A percentile compares a stretch with the other conserved stretches of the same genome.
phyloP scores from a whole-genome alignment of 1,284 basidiomycete genomes.

The Puccinia triticina region DNA sequence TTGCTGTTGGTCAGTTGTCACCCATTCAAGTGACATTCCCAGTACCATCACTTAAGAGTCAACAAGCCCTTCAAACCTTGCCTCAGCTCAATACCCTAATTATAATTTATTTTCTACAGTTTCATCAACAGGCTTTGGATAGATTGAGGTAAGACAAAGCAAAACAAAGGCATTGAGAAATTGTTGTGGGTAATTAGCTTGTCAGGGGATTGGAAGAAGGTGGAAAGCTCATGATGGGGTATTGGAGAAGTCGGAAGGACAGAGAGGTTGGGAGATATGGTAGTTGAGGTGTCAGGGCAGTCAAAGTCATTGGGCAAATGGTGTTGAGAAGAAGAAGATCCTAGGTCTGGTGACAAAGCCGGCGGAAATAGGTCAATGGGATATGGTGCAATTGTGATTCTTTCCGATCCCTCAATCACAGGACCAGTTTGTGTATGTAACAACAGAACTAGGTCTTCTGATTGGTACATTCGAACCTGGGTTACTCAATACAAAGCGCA shows the following conservation, averaged over 20 bases:
- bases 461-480: conserved; percentile 14
- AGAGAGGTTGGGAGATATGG: neutral
- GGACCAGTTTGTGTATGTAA: neutral
- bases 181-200: neutral
- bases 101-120: neutral
- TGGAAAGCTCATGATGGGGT: neutral
- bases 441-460: neutral
- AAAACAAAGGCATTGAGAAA: neutral
- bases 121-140: neutral
- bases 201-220: neutral
- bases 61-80: no score
- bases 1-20: no score
- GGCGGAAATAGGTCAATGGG: neutral
- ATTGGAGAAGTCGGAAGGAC: neutral
- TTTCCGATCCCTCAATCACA: conserved; percentile 6
- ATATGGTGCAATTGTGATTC: conserved; percentile 3
- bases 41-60: no score
- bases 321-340: conserved; percentile 2
- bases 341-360: neutral
- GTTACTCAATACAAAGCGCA: neutral
- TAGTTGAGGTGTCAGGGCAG: neutral
- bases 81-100: neutral
- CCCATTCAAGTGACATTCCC: no score
- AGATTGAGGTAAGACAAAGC: conserved; percentile 12
- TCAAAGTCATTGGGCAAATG: conserved; percentile 9